Base-by-base conservation (phyloP, 208 protist species). In the Acanthamoeba triangularis region DNA sequence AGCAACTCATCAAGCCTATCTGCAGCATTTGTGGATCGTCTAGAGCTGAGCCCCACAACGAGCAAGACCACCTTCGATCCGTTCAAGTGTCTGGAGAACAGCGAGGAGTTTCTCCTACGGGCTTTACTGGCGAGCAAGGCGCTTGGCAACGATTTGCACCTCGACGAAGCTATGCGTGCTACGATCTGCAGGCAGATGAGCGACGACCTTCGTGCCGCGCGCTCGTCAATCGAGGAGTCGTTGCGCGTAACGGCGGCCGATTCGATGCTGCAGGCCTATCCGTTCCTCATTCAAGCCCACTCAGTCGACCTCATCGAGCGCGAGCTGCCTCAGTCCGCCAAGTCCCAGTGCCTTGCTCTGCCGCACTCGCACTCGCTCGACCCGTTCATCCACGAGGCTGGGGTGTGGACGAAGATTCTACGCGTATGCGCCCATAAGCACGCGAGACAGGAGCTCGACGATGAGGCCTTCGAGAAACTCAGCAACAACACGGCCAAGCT, bases 321-420 rank as follows among this genome's bases (percentile, higher is more conserved):
- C 41, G 87, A 93, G 54, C 35, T 72, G 59, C n/a, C n/a, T n/a
- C n/a, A n/a, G n/a, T 95, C 52, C 90, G 20, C n/a, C n/a, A 80
- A 30, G 61, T n/a, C 47, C 23, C 6, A 18, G 54, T 20, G 28
- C 56, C 49, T 93, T 6, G 6, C 61, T 25, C 28, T 35, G n/a
- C 61, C 35, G 25, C 87, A 18, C n/a, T 14, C 87, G 2, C 3
- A n/a, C 28, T 67, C 87, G 28, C 63, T 93, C 59, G 87, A 93
- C 87, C 87, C 87, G 23, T 74, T 65, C 41, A 37, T 65, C 18
- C 87, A 93, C 30, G 87, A 93, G 20, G 87, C 61, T 13, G 87
- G 87, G 25, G 56, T 74, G 44, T 93, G 87, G 87, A 93, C 35
- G 30, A 93, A 93, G 49, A 93, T 93, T 25, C 44, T 74, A 11